phyloP scores from a whole-genome alignment of 2,329 filamentous ascomycete genomes.

The Metarhizium brunneum region DNA sequence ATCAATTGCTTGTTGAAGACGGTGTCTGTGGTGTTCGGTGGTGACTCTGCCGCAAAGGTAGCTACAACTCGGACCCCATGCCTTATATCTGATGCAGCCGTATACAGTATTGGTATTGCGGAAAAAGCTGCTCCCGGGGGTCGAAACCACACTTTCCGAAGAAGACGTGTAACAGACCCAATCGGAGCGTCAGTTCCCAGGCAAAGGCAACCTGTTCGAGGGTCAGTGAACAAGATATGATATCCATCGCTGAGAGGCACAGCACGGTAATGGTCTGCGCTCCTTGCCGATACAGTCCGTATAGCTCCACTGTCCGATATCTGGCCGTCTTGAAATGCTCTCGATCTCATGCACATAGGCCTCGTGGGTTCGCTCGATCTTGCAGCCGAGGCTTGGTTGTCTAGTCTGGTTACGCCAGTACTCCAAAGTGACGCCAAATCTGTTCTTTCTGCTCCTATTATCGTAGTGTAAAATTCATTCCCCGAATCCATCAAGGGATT shows the following conservation, averaged over 20 bases:
- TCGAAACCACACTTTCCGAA: slow-evolving; percentile 49
- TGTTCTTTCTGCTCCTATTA: slow-evolving; percentile 12
- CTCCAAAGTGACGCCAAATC: slow-evolving; percentile 10
- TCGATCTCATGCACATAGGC: neutral
- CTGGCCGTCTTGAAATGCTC: neutral
- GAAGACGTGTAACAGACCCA: slow-evolving; percentile 38
- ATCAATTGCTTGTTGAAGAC: slow-evolving; percentile 27
- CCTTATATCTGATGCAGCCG: slow-evolving; percentile 43
- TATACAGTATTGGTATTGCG: slow-evolving; percentile 40
- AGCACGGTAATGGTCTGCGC: slow-evolving; percentile 52
- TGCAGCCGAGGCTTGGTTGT: slow-evolving; percentile 1
- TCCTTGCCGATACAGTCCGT: slow-evolving; percentile 27
- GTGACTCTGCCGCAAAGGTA: slow-evolving; percentile 34
- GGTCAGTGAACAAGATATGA: slow-evolving; percentile 57
- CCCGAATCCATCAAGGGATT: slow-evolving; percentile 12
- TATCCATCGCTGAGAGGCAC: slow-evolving; percentile 56
- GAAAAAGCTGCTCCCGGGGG: slow-evolving; percentile 19
- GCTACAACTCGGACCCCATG: slow-evolving; percentile 51
- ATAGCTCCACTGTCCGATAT: neutral
- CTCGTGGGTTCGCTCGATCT: neutral
- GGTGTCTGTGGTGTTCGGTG: neutral
- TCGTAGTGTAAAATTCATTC: slow-evolving; percentile 14
- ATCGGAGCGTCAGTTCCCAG: slow-evolving; percentile 53
- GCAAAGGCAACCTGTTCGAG: slow-evolving; percentile 43
- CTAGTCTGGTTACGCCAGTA: neutral